A percentile compares a stretch with the other conserved stretches of the same genome.
Evolutionary conservation across 202 grass and related monocot genomes (phyloP).

Genomic region (Bolboschoenoplectus hybrid): DNA sequence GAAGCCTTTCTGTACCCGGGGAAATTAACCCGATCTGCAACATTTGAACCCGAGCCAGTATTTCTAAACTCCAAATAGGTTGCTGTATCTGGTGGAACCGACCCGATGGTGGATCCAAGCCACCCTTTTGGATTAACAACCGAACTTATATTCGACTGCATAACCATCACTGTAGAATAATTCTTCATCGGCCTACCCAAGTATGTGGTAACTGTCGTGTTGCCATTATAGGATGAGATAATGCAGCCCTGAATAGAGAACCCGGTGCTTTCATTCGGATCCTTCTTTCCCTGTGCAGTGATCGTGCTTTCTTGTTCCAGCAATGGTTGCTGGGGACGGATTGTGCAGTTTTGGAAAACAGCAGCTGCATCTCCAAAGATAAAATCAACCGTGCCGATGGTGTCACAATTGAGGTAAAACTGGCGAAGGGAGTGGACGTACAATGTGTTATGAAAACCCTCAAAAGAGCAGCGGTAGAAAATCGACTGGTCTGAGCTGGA

Average conservation of each 20-base stretch:
- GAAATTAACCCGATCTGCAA: slow-evolving; percentile 3
- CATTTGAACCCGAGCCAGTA: background rate
- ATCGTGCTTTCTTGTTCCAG: slow-evolving; percentile 4
- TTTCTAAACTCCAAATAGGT: slow-evolving; percentile 36
- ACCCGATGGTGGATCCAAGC: background rate
- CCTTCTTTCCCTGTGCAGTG: slow-evolving; percentile 16
- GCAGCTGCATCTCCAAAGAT: slow-evolving; percentile 35
- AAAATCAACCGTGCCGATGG: slow-evolving; percentile 44
- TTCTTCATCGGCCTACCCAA: slow-evolving; percentile 16
- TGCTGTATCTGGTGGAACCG: background rate
- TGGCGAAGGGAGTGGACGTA: slow-evolving; percentile 46
- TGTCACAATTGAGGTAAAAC: slow-evolving; percentile 48
- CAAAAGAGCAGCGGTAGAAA: slow-evolving; percentile 50
- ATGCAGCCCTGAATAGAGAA: slow-evolving; percentile 33
- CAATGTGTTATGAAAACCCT: slow-evolving; percentile 48
- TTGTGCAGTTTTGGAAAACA: slow-evolving; percentile 37
- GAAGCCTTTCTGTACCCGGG: background rate
- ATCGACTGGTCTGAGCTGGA: slow-evolving; percentile 44
- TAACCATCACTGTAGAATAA: slow-evolving; percentile 29
- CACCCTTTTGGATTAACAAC: slow-evolving; percentile 32
- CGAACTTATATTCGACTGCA: slow-evolving; percentile 26
- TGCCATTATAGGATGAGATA: slow-evolving; percentile 16
- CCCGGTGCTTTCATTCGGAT: slow-evolving; percentile 7
- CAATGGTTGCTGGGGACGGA: slow-evolving; percentile 23
- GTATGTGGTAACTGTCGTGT: background rate